Evolutionary conservation across 108 stramenopile species (phyloP), one percentile per base, ranked within the genome.

Genomic region (Nitzschia sp.): DNA sequence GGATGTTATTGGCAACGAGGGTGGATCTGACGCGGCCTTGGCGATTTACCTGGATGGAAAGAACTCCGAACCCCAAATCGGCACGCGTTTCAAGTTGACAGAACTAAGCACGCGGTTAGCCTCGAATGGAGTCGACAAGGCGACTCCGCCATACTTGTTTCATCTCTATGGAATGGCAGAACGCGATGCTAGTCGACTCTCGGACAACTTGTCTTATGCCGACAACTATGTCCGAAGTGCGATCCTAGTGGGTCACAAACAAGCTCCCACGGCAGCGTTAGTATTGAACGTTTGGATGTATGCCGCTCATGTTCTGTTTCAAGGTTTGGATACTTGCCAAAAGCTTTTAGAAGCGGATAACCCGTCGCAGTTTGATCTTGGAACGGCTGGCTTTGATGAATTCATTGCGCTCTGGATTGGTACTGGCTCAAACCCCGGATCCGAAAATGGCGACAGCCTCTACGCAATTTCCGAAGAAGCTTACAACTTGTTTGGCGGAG

Each of bases 401-500:
- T 91, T 94, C 67, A 90, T 94, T 46, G 89, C 89, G 17, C 64
- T 91, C 2, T 94, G 87, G 77, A 77, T 94, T 23, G 92, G 90
- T 29, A 77, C 74, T 21, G 80, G 72, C 30, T 86, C 89, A 55
- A 71, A 73, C 1, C 67, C 69, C n/a, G 87, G 64, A 26, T 80
- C 80, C 0, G 45, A 67, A 11, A 68, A 81, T 34, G 92, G 92
- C 11, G 71, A 82, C 67, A 73, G 82, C 69, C 78, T 90, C 15
- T 94, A 94, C 47, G 86, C 80, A 5, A 54, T 87, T 58, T 70
- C 92, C 1, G 83, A 94, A 64, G 44, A 63, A 28, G 75, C 68
- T 4, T 86, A 66, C 16, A 50, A 64, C 6, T 15, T 56, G 0
- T 90, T 94, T 65, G 76, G 64, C 21, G 76, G 75, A 3, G 29